Percentiles rank a stretch among this genome's conserved stretches.
phyloP scores from a whole-genome alignment of 805 yeast species.

The Lachancea dasiensis region DNA sequence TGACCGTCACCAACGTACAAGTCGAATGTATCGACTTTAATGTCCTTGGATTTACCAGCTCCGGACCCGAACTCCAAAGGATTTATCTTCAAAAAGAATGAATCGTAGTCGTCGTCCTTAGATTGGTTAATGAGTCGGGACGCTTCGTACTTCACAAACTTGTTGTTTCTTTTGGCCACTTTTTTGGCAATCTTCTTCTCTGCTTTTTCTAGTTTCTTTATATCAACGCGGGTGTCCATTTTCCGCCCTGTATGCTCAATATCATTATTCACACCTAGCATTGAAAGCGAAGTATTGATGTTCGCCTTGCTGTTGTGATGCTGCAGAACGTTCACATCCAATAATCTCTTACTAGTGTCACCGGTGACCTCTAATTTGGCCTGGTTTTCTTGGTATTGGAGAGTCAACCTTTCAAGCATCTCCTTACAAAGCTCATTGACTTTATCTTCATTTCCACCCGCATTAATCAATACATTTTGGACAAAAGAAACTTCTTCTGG shows the following conservation, averaged over 20 bases:
- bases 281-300: constrained; percentile 66
- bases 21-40: constrained; percentile 88
- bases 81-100: constrained; percentile 89
- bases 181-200: constrained; percentile 96
- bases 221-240: constrained; percentile 91
- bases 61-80: constrained; percentile 86
- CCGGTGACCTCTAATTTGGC: constrained; percentile 74
- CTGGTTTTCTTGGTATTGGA: constrained; percentile 57
- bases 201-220: constrained; percentile 94
- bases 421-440: constrained; percentile 44
- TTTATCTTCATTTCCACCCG: constrained; percentile 68
- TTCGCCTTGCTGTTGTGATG: constrained; percentile 59
- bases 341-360: constrained; percentile 79
- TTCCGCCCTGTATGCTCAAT: constrained; percentile 88
- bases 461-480: constrained; percentile 58
- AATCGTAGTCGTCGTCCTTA: constrained; percentile 76
- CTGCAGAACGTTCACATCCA: constrained; percentile 70
- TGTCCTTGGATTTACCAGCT: constrained; percentile 97
- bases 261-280: constrained; percentile 73
- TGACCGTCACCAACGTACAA: constrained; percentile 93
- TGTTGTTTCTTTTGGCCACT: constrained; percentile 80
- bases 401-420: constrained; percentile 43
- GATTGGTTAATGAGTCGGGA: constrained; percentile 71
- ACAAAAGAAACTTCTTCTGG: constrained; percentile 64
- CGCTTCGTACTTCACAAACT: constrained; percentile 87